These are phyloP conservation scores for Picea sitchensis DNA, from an alignment of 75 land plant species.

Conservation along the genomic window DNA sequence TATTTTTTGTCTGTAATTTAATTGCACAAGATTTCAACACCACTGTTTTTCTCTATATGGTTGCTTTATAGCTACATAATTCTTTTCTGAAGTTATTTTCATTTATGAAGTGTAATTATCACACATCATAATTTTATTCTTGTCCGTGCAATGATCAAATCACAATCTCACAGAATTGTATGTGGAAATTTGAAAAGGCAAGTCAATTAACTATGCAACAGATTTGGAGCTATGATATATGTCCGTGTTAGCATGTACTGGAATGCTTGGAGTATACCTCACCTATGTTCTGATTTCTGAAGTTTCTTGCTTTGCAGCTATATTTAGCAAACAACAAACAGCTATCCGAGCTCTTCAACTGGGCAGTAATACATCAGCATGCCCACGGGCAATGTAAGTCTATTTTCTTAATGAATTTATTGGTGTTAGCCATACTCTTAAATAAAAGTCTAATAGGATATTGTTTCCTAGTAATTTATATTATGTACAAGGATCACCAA, in stretches of 20 bases:
- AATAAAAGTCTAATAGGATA: not conserved
- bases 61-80: too few species aligned
- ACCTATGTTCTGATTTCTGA: not conserved
- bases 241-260: not conserved
- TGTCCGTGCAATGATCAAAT: too few species aligned
- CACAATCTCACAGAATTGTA: not conserved
- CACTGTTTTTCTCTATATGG: too few species aligned
- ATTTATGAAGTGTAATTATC: too few species aligned
- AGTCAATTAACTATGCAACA: not conserved
- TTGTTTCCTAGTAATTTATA: not conserved
- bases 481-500: not conserved
- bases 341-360: constrained; percentile 76
- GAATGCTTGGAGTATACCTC: not conserved
- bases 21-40: too few species aligned
- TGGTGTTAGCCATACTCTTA: not conserved
- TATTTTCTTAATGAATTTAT: not conserved
- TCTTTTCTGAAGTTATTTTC: too few species aligned
- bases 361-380: constrained; percentile 53
- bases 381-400: constrained; percentile 79
- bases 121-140: too few species aligned
- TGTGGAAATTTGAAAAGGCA: not conserved
- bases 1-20: too few species aligned
- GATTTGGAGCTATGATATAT: not conserved
- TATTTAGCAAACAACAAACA: constrained; percentile 41
- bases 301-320: constrained; percentile 36